Percentiles rank a stretch among this genome's conserved stretches.
Conservation (phyloP, 2,329 filamentous ascomycete species). For the Scleromitrula shiraiana region DNA sequence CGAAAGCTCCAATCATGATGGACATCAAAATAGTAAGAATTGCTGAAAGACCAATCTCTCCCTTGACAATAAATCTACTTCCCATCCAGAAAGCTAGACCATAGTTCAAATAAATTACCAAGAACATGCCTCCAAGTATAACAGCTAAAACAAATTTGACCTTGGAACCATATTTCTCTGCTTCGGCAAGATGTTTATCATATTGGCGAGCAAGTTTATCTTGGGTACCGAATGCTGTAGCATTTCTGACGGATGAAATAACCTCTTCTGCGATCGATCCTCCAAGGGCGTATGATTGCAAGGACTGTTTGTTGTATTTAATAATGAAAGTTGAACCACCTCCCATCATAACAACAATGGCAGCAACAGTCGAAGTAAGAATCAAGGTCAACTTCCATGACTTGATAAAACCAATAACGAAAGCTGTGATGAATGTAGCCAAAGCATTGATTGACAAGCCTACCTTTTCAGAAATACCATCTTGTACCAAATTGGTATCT, state of each 20-base stretch:
- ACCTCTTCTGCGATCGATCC: constrained; percentile 91
- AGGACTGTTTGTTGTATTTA: constrained; percentile 69
- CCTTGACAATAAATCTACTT: constrained; percentile 61
- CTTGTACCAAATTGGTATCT: constrained; percentile 88
- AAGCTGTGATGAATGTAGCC: constrained; percentile 79
- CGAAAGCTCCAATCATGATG: constrained; percentile 89
- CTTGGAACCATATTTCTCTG: constrained; percentile 68
- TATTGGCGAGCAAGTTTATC: constrained; percentile 85
- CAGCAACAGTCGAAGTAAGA: constrained; percentile 70
- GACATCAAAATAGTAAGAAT: constrained; percentile 83
- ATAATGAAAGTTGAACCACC: constrained; percentile 66
- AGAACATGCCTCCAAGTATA: constrained; percentile 81
- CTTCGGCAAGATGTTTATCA: constrained; percentile 62
- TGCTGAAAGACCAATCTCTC: constrained; percentile 56
- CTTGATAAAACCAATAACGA: constrained; percentile 82
- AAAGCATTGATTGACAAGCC: constrained; percentile 67
- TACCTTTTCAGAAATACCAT: constrained; percentile 87
- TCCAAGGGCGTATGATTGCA: constrained; percentile 74
- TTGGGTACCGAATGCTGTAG: constrained; percentile 87
- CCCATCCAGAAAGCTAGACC: constrained; percentile 86
- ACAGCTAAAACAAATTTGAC: constrained; percentile 64
- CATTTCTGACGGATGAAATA: constrained; percentile 85
- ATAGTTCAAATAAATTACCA: constrained; percentile 79
- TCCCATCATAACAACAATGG: constrained; percentile 72
- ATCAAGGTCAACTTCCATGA: constrained; percentile 94